phyloP scores from a whole-genome alignment of 148 eudicot species.

The Vaccinium myrtillus region DNA sequence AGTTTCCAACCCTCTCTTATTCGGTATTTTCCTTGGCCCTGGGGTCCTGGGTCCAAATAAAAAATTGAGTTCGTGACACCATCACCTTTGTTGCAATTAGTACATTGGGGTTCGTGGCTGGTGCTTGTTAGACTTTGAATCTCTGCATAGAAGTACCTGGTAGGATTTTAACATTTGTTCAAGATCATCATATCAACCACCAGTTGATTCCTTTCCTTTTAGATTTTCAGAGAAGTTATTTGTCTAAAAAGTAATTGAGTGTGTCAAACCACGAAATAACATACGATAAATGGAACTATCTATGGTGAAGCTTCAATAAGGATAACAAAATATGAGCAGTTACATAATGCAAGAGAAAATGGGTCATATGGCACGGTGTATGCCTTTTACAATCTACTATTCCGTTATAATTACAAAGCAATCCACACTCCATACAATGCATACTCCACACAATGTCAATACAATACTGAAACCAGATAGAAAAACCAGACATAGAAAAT shows the following conservation, averaged over 20 bases:
- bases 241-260: neutral
- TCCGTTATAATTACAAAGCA: neutral
- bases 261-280: neutral
- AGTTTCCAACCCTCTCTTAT: constrained; percentile 71
- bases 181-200: neutral
- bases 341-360: neutral
- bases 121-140: constrained; percentile 31
- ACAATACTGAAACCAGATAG: neutral
- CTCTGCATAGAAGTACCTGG: constrained; percentile 77
- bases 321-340: neutral
- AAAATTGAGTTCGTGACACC: constrained; percentile 32
- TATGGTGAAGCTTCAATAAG: neutral
- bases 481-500: neutral
- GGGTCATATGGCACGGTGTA: neutral
- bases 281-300: constrained; percentile 5
- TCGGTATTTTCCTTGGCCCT: constrained; percentile 45
- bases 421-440: neutral
- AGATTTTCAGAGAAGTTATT: neutral
- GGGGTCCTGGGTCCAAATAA: constrained; percentile 38
- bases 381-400: neutral
- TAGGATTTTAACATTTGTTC: neutral
- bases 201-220: neutral
- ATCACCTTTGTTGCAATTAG: constrained; percentile 28
- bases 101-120: constrained; percentile 17
- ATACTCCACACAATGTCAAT: neutral